phyloP scores from a whole-genome alignment of 2,329 filamentous ascomycete species.

The Cryphonectria radicalis region DNA sequence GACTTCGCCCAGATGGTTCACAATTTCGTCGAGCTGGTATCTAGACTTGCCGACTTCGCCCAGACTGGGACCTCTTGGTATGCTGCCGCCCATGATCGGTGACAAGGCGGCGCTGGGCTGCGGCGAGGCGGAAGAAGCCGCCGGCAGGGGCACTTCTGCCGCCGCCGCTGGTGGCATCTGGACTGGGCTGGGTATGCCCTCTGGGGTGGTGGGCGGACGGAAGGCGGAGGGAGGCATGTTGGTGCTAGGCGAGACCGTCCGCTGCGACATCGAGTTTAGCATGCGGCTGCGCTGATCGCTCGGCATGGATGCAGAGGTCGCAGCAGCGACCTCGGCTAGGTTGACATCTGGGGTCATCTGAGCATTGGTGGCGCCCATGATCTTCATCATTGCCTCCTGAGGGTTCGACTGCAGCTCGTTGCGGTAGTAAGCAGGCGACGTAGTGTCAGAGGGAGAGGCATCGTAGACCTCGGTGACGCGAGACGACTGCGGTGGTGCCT shows the following conservation, averaged over 20 bases:
- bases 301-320: slow-evolving; percentile 57
- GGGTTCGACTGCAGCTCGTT: slow-evolving; percentile 62
- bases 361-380: slow-evolving; percentile 68
- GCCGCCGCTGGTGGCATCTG: slow-evolving; percentile 41
- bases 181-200: slow-evolving; percentile 37
- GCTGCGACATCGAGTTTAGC: slow-evolving; percentile 62
- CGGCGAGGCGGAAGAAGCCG: slow-evolving; percentile 45
- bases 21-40: slow-evolving; percentile 70
- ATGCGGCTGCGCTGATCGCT: slow-evolving; percentile 63
- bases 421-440: slow-evolving; percentile 54
- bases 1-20: slow-evolving; percentile 42
- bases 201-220: slow-evolving; percentile 25
- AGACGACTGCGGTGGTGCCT: slow-evolving; percentile 47
- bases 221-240: slow-evolving; percentile 33
- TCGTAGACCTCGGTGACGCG: slow-evolving; percentile 67
- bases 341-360: slow-evolving; percentile 53
- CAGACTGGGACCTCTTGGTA: slow-evolving; percentile 12
- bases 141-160: slow-evolving; percentile 53
- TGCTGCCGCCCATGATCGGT: slow-evolving; percentile 54
- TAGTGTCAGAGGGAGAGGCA: slow-evolving; percentile 49
- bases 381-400: slow-evolving; percentile 66
- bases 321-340: slow-evolving; percentile 61
- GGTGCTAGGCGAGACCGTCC: slow-evolving; percentile 38
- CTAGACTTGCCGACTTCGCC: slow-evolving; percentile 16
- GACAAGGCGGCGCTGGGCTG: slow-evolving; percentile 69